These are phyloP conservation scores for Cyberlindnera euphorbiiphila DNA, from an alignment of 805 yeast genomes.

Conservation along the genomic window DNA sequence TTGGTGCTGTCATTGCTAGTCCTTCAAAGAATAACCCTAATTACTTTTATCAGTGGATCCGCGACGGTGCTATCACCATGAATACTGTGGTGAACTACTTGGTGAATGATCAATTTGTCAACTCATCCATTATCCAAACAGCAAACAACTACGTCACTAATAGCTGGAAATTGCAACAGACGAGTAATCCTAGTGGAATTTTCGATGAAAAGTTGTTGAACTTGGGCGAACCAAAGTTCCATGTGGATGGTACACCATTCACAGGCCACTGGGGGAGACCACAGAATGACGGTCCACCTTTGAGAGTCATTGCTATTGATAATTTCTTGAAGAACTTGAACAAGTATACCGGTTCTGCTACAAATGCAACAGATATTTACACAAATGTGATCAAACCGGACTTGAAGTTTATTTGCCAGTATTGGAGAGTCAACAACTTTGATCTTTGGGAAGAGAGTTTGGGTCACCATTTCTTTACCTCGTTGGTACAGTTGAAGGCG, in stretches of 20 bases:
- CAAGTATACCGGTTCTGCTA: constrained; percentile 30
- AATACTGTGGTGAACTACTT: constrained; percentile 57
- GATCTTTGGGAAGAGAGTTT: constrained; percentile 92
- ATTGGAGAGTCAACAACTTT: constrained; percentile 68
- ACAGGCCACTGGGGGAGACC: constrained; percentile 86
- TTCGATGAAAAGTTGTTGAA: constrained; percentile 45
- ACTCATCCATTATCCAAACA: constrained; percentile 24
- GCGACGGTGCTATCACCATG: constrained; percentile 84
- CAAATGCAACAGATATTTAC: constrained; percentile 36
- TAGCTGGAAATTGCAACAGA: constrained; percentile 57
- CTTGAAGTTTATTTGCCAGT: constrained; percentile 52
- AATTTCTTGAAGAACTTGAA: constrained; percentile 47
- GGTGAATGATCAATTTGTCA: constrained; percentile 36
- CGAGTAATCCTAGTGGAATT: constrained; percentile 65
- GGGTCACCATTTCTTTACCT: constrained; percentile 75
- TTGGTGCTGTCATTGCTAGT: constrained; percentile 81
- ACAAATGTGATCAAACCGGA: constrained; percentile 60
- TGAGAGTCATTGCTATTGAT: constrained; percentile 63
- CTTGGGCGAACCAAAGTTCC: constrained; percentile 89
- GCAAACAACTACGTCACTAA: constrained; percentile 63
- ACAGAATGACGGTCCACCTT: constrained; percentile 92
- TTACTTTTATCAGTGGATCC: constrained; percentile 85
- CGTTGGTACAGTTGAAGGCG: constrained; percentile 69
- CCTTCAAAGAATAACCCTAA: constrained; percentile 71
- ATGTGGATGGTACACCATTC: constrained; percentile 62